Evolutionary conservation across 345 rosid species (phyloP), one percentile per base, ranked within the genome.

Genomic region (Raphanus raphanistrum): DNA sequence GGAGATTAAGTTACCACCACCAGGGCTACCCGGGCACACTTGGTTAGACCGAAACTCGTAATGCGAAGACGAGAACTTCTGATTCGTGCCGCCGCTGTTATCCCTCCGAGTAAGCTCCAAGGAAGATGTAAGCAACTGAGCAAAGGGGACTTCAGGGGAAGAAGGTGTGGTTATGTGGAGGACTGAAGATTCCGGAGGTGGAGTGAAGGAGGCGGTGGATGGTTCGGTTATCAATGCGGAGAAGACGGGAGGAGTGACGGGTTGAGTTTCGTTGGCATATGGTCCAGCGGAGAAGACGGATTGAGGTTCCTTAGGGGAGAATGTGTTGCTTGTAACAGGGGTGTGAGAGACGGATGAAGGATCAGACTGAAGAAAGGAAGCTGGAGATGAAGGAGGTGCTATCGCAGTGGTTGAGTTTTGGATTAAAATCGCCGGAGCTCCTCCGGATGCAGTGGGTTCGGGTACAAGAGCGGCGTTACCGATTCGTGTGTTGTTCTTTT

Each of bases 331-430:
- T 0, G 93, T 81, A 38, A 82, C 88, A 0, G 97, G 98, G 12
- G 97, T 85, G 62, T 92, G 96, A 41, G 93, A 81, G 64, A 82
- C 85, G 2, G 97, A 94, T 35, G 97, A 87, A 75, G 98, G 92
- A 74, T 88, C 95, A 0, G 98, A 90, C 67, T 86, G 98, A 38
- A 90, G 92, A 80, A 92, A 87, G 0, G 97, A 92, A 61, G 89
- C 94, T 13, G 98, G 98, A 45, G 98, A 94, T 50, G 98, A 92
- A 10, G 98, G 98, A 69, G 98, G 98, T 26, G 98, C 95, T 21
- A 92, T 86, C 5, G 90, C 81, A 38, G 80, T 82, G 21, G 87
- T 73, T 61, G 69, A 84, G 82, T 81, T 84, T 52, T 81, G 88
- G 57, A 80, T 35, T 12, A 80, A 50, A 55, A 85, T 72, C 11